A percentile compares a stretch with the other conserved stretches of the same genome.
Conservation (phyloP, 805 yeast species). For the Priceomyces fermenticarens region DNA sequence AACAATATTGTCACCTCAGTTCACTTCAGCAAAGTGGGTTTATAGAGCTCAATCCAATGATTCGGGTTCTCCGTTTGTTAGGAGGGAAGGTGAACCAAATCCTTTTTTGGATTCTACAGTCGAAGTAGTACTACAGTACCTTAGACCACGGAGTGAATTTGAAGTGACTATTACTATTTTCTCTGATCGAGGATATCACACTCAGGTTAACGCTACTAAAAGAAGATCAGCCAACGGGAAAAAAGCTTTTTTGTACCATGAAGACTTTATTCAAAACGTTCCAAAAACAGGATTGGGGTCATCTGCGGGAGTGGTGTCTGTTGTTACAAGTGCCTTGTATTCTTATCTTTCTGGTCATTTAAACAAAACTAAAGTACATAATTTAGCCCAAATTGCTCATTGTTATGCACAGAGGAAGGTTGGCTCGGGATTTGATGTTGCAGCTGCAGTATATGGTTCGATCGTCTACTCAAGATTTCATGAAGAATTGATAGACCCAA, state of each 20-base stretch:
- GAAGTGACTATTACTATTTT: slow-evolving; percentile 55
- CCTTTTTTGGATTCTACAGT: slow-evolving; percentile 75
- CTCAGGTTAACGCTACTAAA: slow-evolving; percentile 51
- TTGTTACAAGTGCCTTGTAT: slow-evolving; percentile 66
- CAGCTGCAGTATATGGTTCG: slow-evolving; percentile 91
- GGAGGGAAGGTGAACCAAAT: slow-evolving; percentile 42
- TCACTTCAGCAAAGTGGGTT: slow-evolving; percentile 65
- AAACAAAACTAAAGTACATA: slow-evolving; percentile 53
- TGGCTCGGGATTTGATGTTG: slow-evolving; percentile 97
- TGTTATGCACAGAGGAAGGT: slow-evolving; percentile 92
- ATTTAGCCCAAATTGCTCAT: slow-evolving; percentile 84
- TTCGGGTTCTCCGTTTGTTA: slow-evolving; percentile 16
- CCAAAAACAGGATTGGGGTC: slow-evolving; percentile 96
- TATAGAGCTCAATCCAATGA: slow-evolving; percentile 34
- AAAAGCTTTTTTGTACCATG: slow-evolving; percentile 58
- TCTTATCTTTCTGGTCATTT: slow-evolving; percentile 44
- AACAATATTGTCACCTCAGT: slow-evolving; percentile 71
- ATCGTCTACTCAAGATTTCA: slow-evolving; percentile 75
- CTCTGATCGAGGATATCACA: slow-evolving; percentile 89
- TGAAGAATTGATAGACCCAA: slow-evolving; percentile 46
- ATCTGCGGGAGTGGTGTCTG: slow-evolving; percentile 89
- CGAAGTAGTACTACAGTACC: slow-evolving; percentile 52
- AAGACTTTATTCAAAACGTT: slow-evolving; percentile 58
- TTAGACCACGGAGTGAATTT: slow-evolving; percentile 29
- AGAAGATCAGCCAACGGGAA: slow-evolving; percentile 33